Base-by-base conservation (phyloP, 169 alveolate species). In the Neospora caninum region DNA sequence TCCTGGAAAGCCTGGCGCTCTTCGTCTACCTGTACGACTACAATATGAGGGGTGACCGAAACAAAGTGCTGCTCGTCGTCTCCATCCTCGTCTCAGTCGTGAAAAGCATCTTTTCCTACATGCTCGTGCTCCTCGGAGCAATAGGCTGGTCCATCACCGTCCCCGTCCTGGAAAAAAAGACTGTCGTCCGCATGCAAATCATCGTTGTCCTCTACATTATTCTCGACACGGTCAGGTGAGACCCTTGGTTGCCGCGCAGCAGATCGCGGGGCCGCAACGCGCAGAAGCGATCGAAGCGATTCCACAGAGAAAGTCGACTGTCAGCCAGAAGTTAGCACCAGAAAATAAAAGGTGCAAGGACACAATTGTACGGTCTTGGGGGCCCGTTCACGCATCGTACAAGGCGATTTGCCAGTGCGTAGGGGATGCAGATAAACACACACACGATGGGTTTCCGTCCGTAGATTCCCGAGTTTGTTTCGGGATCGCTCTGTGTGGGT, bases 81-180 rank as follows among this genome's bases (percentile, higher is more conserved):
- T 58, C 93, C 34, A 27, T 67, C 38, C 84, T 42, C 34, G 80
- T 88, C 45, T 39, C 87, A 16, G 87, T 88, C 49, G 38, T 38
- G 34, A 88, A 88, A 31, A 67, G 41, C 86, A 69, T 88, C 45
- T 88, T 70, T 22, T 25, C 70, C 49, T 88, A 88, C 86, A 36
- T 88, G 70, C 41, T 88, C 27, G 87, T 88, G 43, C 93, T 88
- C 45, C 87, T 88, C 18, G 93, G 87, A 38, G 87, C 87, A 9
- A 18, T 88, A 6, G 93, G 93, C 18, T 88, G 93, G 93, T 25
- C 54, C 86, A 69, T 88, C 70, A 88, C 93, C 45, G 22, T 27
- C 10, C 93, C 93, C 39, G 31, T 38, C 34, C 86, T 88, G 34
- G 93, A 88, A 18, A 88, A 42, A 39, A 39, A 25, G 36, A 88